Evolutionary conservation across 2,329 filamentous ascomycete genomes (phyloP).

Genomic region (Phoma sp.): DNA sequence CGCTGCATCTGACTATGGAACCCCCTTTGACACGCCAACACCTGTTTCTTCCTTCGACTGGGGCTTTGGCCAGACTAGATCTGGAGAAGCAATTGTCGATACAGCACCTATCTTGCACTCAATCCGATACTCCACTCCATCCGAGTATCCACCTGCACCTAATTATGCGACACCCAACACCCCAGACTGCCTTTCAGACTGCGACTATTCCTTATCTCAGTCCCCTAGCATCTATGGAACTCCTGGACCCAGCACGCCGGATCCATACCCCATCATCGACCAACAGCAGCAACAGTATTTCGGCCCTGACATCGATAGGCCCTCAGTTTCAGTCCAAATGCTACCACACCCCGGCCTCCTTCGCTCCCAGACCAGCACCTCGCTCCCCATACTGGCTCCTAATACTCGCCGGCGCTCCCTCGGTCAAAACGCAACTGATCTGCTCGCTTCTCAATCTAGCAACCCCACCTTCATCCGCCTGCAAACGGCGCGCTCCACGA

Average conservation of each 20-base stretch:
- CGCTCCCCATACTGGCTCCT: constrained; percentile 7
- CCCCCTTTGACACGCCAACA: constrained; percentile 12
- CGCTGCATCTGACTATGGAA: background rate
- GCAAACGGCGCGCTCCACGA: constrained; percentile 19
- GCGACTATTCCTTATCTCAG: constrained; percentile 17
- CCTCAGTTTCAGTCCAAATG: background rate
- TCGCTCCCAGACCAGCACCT: constrained; percentile 14
- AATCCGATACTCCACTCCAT: too few species aligned
- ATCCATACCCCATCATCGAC: constrained; percentile 22
- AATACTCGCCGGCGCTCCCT: constrained; percentile 37
- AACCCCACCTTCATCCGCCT: constrained; percentile 35
- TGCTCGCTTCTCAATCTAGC: constrained; percentile 5
- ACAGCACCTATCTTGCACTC: too few species aligned
- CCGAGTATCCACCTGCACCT: too few species aligned
- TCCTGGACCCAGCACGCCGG: constrained; percentile 18
- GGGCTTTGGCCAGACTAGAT: too few species aligned
- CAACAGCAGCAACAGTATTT: constrained; percentile 12
- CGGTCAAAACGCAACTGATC: constrained; percentile 31
- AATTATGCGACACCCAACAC: too few species aligned
- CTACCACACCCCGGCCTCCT: constrained; percentile 8
- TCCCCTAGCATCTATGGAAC: constrained; percentile 12
- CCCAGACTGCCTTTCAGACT: constrained; percentile 4
- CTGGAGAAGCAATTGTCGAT: too few species aligned
- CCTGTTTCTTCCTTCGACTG: background rate
- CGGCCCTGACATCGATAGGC: too few species aligned